phyloP scores from a whole-genome alignment of 1,139 yeast genomes.

The Trichomonascaceae sp. region DNA sequence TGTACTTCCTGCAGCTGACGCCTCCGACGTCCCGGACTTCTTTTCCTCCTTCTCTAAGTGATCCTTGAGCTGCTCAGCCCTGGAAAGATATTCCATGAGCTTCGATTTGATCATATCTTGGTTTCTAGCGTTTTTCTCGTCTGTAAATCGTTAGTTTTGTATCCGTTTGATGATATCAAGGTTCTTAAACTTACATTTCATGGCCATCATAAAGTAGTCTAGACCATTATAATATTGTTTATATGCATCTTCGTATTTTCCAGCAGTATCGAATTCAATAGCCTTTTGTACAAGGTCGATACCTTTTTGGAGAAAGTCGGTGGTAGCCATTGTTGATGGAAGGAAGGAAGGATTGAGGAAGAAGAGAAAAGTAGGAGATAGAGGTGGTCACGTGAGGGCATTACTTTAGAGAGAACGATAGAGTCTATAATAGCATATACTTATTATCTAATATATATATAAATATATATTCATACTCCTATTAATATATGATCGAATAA shows the following conservation, averaged over 20 bases:
- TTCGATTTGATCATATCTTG: conserved; percentile 85
- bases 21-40: conserved; percentile 36
- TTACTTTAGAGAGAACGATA: background rate
- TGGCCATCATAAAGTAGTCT: conserved; percentile 91
- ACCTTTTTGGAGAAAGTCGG: conserved; percentile 87
- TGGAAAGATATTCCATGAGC: conserved; percentile 80
- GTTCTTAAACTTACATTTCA: conserved; percentile 47
- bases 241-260: conserved; percentile 90
- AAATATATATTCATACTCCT: too few relatives aligned
- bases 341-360: background rate
- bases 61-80: conserved; percentile 93
- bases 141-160: conserved; percentile 15
- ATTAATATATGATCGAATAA: too few relatives aligned
- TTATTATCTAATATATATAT: too few relatives aligned
- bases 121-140: conserved; percentile 85
- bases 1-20: conserved; percentile 48
- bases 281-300: conserved; percentile 92
- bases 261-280: conserved; percentile 88
- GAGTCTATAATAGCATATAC: too few relatives aligned
- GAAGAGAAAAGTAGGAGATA: background rate
- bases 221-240: conserved; percentile 87
- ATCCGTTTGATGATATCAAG: background rate
- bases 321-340: conserved; percentile 42
- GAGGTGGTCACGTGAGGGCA: background rate
- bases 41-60: conserved; percentile 66